These are phyloP conservation scores for Chaetomium tenue DNA, from an alignment of 495 filamentous ascomycete genomes.

Conservation along the genomic window DNA sequence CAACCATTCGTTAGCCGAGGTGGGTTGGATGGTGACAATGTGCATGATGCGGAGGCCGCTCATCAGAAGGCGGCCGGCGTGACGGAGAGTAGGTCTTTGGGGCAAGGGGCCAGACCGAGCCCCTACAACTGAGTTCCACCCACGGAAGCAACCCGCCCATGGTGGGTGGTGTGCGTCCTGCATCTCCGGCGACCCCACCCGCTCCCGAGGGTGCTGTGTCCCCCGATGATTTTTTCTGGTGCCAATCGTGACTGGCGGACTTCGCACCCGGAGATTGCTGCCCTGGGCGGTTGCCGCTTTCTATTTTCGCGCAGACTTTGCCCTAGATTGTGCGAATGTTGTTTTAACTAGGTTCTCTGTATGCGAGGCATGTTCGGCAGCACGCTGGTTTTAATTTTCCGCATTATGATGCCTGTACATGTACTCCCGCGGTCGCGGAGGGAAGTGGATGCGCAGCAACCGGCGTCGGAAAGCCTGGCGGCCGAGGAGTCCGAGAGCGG, in stretches of 20 bases:
- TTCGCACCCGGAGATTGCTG: conserved; percentile 16
- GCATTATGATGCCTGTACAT: too few relatives aligned
- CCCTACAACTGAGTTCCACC: conserved; percentile 6
- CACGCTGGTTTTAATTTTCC: too few relatives aligned
- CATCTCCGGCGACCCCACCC: conserved; percentile 12
- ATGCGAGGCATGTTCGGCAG: too few relatives aligned
- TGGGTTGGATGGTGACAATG: too few relatives aligned
- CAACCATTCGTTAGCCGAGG: not conserved
- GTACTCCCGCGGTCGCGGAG: not conserved
- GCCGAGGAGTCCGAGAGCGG: conserved; percentile 20
- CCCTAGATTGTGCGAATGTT: not conserved
- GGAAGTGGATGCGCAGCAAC: conserved; percentile 3
- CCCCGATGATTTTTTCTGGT: conserved; percentile 1
- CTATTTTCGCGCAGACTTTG: not conserved
- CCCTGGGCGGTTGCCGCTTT: not conserved
- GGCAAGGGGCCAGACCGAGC: conserved; percentile 10
- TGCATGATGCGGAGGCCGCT: too few relatives aligned
- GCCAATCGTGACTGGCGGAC: conserved; percentile 4
- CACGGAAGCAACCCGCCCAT: conserved; percentile 14
- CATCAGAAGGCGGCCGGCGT: not conserved
- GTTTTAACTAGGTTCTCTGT: too few relatives aligned
- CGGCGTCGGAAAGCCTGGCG: conserved; percentile 15
- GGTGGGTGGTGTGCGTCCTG: conserved; percentile 1
- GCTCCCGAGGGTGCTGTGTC: conserved; percentile 18
- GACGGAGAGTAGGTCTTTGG: not conserved